Base-by-base conservation (phyloP, 768 basidiomycete genomes). In the Russula griseocarnosa region DNA sequence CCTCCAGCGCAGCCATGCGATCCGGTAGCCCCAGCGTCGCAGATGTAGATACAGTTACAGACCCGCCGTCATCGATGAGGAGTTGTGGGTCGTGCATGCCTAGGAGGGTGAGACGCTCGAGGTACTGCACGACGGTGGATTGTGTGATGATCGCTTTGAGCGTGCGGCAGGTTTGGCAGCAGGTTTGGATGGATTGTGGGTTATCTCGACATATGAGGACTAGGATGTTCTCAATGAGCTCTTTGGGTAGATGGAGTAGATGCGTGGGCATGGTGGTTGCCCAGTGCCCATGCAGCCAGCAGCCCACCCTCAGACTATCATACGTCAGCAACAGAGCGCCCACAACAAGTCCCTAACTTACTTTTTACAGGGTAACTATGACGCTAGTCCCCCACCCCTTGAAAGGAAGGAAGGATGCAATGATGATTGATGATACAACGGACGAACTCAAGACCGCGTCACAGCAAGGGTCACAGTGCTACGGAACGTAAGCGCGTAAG, bases 41-140 rank as follows among this genome's bases (percentile, higher is more conserved):
- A 5, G 13, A 30, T 16, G 50, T 30, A 7, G n/a, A 46, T n/a
- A 9, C 8, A 38, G 34, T 36, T 13, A 36, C 34, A 36, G 34
- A 36, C 13, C 34, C 34, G 34, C 34, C 34, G 34, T 36, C 14
- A 14, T 4, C 3, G 5, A 38, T 38, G 14, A 38, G 36, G 36
- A 38, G 11, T 38, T 38, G 14, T 38, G 59, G 40, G 32, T 53
- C 59, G 32, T 60, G 42, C n/a, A 42, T 26, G 28, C 58, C 58
- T 5, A 32, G 50, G 20, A 60, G 51, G 5, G 59, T 26, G 7
- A 22, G 11, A n/a, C 14, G 59, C 13, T 40, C 40, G 20, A 60
- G 40, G 34, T 44, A 53, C n/a, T 10, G 28, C 11, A 60, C 2
- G 26, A 51, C 50, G 10, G 1, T 10, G 20, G n/a, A 60, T 8